Evolutionary conservation across 495 filamentous ascomycete genomes (phyloP).

Genomic region (Xylaria sp.): DNA sequence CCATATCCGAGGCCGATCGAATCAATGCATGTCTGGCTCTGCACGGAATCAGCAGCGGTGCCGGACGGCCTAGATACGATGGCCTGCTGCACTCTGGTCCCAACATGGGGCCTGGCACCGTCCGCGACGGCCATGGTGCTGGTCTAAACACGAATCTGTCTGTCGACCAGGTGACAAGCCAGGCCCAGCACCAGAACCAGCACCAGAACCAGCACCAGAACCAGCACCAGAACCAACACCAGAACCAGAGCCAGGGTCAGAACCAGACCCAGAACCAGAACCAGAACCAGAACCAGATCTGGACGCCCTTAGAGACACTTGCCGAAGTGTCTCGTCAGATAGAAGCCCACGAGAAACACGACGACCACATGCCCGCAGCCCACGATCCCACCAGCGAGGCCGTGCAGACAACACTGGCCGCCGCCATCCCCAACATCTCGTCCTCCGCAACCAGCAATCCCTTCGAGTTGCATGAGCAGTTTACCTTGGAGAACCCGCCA

Average conservation of each 20-base stretch:
- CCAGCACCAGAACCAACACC: slow-evolving; percentile 53
- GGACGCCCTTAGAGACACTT: slow-evolving; percentile 78
- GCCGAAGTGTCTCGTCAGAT: slow-evolving; percentile 83
- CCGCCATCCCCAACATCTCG: slow-evolving; percentile 26
- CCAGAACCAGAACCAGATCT: slow-evolving; percentile 60
- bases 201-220: slow-evolving; percentile 47
- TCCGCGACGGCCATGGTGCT: background rate
- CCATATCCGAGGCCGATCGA: slow-evolving; percentile 69
- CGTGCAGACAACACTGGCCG: slow-evolving; percentile 34
- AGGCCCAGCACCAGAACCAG: slow-evolving; percentile 42
- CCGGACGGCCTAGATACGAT: slow-evolving; percentile 45
- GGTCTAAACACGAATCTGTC: slow-evolving; percentile 10
- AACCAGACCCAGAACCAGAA: slow-evolving; percentile 39
- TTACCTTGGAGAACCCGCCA: slow-evolving; percentile 55
- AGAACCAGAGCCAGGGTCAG: slow-evolving; percentile 33
- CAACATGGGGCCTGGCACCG: slow-evolving; percentile 28
- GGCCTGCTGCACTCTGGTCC: slow-evolving; percentile 36
- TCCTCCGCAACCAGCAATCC: slow-evolving; percentile 34
- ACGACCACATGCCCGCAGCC: slow-evolving; percentile 38
- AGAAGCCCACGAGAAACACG: slow-evolving; percentile 59
- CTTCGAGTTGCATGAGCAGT: slow-evolving; percentile 59
- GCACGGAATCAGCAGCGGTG: slow-evolving; percentile 48
- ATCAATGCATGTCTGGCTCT: slow-evolving; percentile 66
- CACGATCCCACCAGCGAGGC: slow-evolving; percentile 30
- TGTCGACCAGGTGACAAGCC: slow-evolving; percentile 5